These are phyloP conservation scores for Thalassiosira gravida DNA, from an alignment of 352 stramenopile genomes.

Conservation along the genomic window DNA sequence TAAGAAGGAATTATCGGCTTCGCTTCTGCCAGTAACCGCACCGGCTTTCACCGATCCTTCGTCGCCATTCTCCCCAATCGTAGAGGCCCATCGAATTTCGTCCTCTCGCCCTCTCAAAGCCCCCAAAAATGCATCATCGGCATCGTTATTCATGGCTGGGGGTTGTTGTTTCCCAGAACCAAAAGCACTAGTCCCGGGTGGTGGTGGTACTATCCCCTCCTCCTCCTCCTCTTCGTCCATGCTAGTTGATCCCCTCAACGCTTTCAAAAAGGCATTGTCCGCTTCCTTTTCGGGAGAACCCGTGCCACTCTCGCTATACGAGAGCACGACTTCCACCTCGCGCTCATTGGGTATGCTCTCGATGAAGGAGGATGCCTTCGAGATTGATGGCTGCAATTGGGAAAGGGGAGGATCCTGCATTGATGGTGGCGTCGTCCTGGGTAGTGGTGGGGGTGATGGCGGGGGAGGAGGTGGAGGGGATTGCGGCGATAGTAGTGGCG, in stretches of 20 bases:
- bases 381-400: background rate
- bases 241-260: slow-evolving; percentile 6
- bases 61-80: too few species aligned
- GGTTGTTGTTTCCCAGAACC: too few species aligned
- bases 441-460: too few species aligned
- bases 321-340: background rate
- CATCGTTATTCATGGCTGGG: too few species aligned
- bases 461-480: too few species aligned
- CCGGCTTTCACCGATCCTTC: too few species aligned
- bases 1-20: slow-evolving; percentile 29
- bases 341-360: background rate
- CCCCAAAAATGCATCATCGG: slow-evolving; percentile 33
- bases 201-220: too few species aligned
- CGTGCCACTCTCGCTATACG: background rate
- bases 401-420: too few species aligned
- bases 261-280: slow-evolving; percentile 37
- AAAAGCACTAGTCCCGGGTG: too few species aligned
- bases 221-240: background rate
- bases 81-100: background rate
- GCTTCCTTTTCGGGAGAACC: background rate
- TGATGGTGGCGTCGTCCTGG: background rate
- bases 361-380: background rate
- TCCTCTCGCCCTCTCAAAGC: slow-evolving; percentile 3
- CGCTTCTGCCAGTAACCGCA: too few species aligned
- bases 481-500: background rate